Evolutionary conservation across 225 moss, liverwort and hornwort genomes (phyloP).

Genomic region (Physcomitrium patens): DNA sequence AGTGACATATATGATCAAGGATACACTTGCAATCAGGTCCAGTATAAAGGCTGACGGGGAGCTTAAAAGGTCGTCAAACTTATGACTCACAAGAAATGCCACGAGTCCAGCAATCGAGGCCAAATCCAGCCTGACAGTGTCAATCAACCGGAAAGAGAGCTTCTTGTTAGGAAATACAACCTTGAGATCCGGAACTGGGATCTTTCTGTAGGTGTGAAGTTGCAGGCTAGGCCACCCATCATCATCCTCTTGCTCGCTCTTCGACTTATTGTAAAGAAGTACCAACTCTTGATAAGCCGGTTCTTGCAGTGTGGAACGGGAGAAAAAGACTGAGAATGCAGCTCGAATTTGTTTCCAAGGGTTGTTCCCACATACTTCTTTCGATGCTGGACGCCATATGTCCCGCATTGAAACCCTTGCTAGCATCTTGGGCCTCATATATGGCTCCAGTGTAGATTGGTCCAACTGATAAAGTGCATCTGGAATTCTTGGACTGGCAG

Average conservation of each 20-base stretch:
- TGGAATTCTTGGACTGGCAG: conserved; percentile 49
- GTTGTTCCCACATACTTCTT: conserved; percentile 62
- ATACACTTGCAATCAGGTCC: conserved; percentile 79
- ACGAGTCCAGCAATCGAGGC: conserved; percentile 80
- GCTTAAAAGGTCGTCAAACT: conserved; percentile 69
- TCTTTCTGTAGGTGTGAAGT: conserved; percentile 77
- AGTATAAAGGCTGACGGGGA: conserved; percentile 88
- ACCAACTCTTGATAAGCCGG: conserved; percentile 89
- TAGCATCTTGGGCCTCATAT: conserved; percentile 71
- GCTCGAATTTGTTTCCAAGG: conserved; percentile 57
- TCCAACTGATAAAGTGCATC: conserved; percentile 23
- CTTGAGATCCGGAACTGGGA: conserved; percentile 91
- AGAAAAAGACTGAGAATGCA: conserved; percentile 76
- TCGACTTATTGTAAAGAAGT: conserved; percentile 61
- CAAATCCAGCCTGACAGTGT: conserved; percentile 78
- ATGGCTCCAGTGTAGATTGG: conserved; percentile 39
- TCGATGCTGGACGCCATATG: conserved; percentile 83
- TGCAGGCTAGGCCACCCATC: conserved; percentile 51
- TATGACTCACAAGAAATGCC: conserved; percentile 80
- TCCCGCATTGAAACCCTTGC: conserved; percentile 86
- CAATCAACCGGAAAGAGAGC: conserved; percentile 83
- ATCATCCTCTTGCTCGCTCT: conserved; percentile 32
- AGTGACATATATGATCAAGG: conserved; percentile 63
- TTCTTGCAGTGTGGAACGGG: conserved; percentile 69
- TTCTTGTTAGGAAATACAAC: conserved; percentile 94